These are phyloP conservation scores for Venturia carpophila DNA, from an alignment of 2,329 filamentous ascomycete species.

Conservation along the genomic window DNA sequence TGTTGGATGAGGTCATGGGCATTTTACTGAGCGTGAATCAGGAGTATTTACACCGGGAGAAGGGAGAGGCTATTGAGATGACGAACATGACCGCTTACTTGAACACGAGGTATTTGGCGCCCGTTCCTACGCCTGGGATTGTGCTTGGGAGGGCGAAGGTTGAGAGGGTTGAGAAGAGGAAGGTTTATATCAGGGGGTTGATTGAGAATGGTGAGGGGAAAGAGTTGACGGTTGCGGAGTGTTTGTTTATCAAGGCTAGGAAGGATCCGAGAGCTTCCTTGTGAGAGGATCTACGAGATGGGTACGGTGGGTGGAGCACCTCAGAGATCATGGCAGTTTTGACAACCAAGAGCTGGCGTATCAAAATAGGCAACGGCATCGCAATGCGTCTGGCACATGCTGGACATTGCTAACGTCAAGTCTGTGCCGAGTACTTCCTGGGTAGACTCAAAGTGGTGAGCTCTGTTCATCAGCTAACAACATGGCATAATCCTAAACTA, in stretches of 20 bases:
- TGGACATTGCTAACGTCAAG: too few relatives aligned
- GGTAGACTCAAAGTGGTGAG: too few relatives aligned
- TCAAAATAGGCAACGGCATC: too few relatives aligned
- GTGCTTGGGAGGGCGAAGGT: conserved; percentile 42
- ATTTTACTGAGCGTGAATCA: conserved; percentile 23
- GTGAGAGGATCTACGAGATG: background rate
- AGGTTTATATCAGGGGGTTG: conserved; percentile 43
- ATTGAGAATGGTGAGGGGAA: conserved; percentile 44
- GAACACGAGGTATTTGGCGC: conserved; percentile 47
- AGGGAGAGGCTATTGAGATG: conserved; percentile 23
- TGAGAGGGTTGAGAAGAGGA: conserved; percentile 45
- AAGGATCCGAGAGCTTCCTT: conserved; percentile 15
- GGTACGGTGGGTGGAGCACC: background rate
- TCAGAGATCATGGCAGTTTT: background rate
- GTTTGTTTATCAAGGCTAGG: conserved; percentile 41
- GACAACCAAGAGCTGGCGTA: too few relatives aligned
- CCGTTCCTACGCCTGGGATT: conserved; percentile 43
- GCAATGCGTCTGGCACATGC: too few relatives aligned
- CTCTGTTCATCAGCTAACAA: too few relatives aligned
- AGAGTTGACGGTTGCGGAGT: conserved; percentile 45
- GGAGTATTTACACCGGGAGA: conserved; percentile 19
- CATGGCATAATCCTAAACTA: too few relatives aligned
- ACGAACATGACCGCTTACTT: conserved; percentile 43
- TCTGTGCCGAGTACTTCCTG: too few relatives aligned
- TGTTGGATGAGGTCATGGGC: conserved; percentile 54